Evolutionary conservation across 257 asterid genomes (phyloP).

Genomic region (Przewalskia tangutica): DNA sequence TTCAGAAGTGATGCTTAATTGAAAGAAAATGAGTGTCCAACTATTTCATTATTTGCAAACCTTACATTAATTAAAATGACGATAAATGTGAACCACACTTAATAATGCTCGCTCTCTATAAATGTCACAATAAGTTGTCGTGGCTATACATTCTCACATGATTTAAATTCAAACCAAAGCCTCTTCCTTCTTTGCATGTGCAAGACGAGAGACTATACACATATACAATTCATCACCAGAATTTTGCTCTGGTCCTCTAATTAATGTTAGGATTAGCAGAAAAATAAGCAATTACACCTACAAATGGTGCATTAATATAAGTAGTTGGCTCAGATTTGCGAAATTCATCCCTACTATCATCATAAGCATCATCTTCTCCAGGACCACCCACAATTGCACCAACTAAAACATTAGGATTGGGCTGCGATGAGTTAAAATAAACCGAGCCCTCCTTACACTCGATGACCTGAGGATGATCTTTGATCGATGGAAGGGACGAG

Average conservation of each 20-base stretch:
- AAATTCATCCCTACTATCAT: conserved; percentile 54
- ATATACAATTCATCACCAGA: conserved; percentile 1
- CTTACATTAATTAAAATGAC: background rate
- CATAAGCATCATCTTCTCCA: conserved; percentile 63
- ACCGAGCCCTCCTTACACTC: conserved; percentile 61
- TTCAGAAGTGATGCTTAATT: no score
- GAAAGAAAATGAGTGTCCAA: no score
- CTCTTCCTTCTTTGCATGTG: conserved; percentile 62
- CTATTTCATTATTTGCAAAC: no score
- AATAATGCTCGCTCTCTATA: background rate
- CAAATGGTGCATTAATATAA: conserved; percentile 90
- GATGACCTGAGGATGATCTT: conserved; percentile 55
- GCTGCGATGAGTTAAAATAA: conserved; percentile 64
- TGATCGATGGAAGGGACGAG: conserved; percentile 65
- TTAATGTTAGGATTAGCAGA: conserved; percentile 45
- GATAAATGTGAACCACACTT: background rate
- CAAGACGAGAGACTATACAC: conserved; percentile 61
- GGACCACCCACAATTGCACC: conserved; percentile 97
- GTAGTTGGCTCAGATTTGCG: conserved; percentile 83
- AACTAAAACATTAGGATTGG: conserved; percentile 72
- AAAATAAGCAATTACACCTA: conserved; percentile 78
- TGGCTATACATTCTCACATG: conserved; percentile 14
- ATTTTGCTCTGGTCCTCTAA: background rate
- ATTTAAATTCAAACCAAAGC: conserved; percentile 2
- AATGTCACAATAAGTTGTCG: conserved; percentile 18